Evolutionary conservation across 1,284 basidiomycete genomes (phyloP).

Genomic region (Waitea zeae): DNA sequence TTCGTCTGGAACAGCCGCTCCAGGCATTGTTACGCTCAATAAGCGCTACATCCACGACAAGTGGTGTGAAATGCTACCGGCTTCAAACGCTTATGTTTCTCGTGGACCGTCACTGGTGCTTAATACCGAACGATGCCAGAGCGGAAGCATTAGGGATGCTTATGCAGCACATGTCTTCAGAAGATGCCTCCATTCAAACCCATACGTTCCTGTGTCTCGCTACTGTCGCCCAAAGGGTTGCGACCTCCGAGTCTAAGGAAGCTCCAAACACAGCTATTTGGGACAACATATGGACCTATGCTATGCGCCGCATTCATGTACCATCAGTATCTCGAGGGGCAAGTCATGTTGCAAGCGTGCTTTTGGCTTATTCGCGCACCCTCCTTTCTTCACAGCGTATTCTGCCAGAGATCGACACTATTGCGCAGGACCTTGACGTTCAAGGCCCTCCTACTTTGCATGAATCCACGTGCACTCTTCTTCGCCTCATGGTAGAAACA

Average conservation of each 20-base stretch:
- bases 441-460: conserved; percentile 75
- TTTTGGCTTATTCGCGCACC: conserved; percentile 25
- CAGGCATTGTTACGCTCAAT: conserved; percentile 35
- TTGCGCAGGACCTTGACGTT: conserved; percentile 68
- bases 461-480: conserved; percentile 76
- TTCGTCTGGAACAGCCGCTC: conserved; percentile 41
- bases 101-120: conserved; percentile 55
- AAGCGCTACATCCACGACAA: conserved; percentile 14
- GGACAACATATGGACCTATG: conserved; percentile 70
- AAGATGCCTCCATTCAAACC: conserved; percentile 50
- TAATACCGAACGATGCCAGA: conserved; percentile 39
- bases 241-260: conserved; percentile 6
- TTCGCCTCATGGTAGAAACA: conserved; percentile 45
- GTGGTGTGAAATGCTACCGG: conserved; percentile 30
- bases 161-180: conserved; percentile 40
- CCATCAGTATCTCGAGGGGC: conserved; percentile 61
- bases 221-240: conserved; percentile 28
- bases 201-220: conserved; percentile 75
- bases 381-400: conserved; percentile 38
- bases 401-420: conserved; percentile 51
- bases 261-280: conserved; percentile 24
- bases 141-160: conserved; percentile 35
- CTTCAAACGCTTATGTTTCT: conserved; percentile 78
- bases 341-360: conserved; percentile 51
- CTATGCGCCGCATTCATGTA: conserved; percentile 54